Conservation (phyloP, 805 yeast species). For the Wickerhamomyces alni region DNA sequence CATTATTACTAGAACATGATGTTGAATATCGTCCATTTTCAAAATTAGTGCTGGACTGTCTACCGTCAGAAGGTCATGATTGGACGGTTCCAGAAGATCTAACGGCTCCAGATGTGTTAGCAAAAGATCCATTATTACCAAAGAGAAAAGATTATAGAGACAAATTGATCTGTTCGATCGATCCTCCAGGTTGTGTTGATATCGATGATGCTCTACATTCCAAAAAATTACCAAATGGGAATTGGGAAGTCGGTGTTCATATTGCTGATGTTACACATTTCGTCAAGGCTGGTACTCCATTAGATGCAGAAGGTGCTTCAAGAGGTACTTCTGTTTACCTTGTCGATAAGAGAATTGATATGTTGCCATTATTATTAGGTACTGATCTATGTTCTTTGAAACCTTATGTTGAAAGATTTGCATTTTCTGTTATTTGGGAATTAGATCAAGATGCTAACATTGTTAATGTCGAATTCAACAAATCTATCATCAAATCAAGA, state of each 20-base stretch:
- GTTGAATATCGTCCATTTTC: constrained; percentile 96
- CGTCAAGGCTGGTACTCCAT: constrained; percentile 85
- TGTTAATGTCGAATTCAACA: constrained; percentile 69
- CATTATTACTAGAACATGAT: constrained; percentile 87
- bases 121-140: constrained; percentile 38
- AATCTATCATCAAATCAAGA: constrained; percentile 83
- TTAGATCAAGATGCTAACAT: constrained; percentile 82
- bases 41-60: constrained; percentile 82
- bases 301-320: constrained; percentile 93
- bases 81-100: constrained; percentile 81
- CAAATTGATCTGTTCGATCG: constrained; percentile 87
- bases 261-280: constrained; percentile 98
- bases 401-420: constrained; percentile 93
- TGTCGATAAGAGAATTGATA: constrained; percentile 97
- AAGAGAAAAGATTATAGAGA: constrained; percentile 85
- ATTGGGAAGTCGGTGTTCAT: constrained; percentile 96
- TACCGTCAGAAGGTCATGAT: constrained; percentile 88
- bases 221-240: constrained; percentile 75
- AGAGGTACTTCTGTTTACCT: constrained; percentile 96
- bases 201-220: constrained; percentile 98
- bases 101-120: constrained; percentile 45
- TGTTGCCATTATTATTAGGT: constrained; percentile 93
- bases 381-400: constrained; percentile 93
- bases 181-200: constrained; percentile 98
- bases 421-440: constrained; percentile 96